These are phyloP conservation scores for Arachnomyces sp. DNA, from an alignment of 2,329 filamentous ascomycete species.

Conservation along the genomic window DNA sequence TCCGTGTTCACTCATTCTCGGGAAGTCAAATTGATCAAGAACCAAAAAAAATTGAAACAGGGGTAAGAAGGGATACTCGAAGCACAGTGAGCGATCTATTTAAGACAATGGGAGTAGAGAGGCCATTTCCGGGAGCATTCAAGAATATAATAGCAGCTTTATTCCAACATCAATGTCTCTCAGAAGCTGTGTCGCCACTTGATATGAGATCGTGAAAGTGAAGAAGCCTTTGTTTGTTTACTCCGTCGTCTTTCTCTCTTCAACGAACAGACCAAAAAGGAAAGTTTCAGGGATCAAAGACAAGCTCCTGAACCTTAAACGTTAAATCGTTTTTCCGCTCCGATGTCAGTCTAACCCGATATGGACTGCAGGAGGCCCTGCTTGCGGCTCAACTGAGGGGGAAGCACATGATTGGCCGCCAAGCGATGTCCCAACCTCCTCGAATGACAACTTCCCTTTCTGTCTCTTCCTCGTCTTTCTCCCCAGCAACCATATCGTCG, in stretches of 20 bases:
- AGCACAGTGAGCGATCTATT: no score
- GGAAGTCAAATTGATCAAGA: neutral
- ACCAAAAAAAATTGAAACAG: neutral
- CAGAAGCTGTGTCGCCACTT: no score
- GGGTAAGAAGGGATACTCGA: neutral
- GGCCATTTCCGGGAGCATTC: no score
- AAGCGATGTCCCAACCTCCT: slow-evolving; percentile 19
- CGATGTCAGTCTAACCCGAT: neutral
- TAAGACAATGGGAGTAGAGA: no score
- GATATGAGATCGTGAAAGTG: no score
- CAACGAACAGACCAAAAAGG: neutral
- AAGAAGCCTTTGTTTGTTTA: no score
- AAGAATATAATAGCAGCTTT: no score
- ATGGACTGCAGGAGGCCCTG: no score
- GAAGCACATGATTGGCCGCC: slow-evolving; percentile 1
- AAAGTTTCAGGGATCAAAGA: slow-evolving; percentile 6
- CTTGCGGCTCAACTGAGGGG: neutral
- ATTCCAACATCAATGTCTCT: no score
- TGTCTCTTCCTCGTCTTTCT: slow-evolving; percentile 15
- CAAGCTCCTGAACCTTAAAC: no score
- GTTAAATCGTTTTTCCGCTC: slow-evolving; percentile 10
- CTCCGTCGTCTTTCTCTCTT: no score
- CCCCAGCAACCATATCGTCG: neutral
- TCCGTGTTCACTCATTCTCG: slow-evolving; percentile 28
- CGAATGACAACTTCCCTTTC: slow-evolving; percentile 13